Evolutionary conservation across 768 basidiomycete species (phyloP).

Genomic region (Gymnopilus dilepis): DNA sequence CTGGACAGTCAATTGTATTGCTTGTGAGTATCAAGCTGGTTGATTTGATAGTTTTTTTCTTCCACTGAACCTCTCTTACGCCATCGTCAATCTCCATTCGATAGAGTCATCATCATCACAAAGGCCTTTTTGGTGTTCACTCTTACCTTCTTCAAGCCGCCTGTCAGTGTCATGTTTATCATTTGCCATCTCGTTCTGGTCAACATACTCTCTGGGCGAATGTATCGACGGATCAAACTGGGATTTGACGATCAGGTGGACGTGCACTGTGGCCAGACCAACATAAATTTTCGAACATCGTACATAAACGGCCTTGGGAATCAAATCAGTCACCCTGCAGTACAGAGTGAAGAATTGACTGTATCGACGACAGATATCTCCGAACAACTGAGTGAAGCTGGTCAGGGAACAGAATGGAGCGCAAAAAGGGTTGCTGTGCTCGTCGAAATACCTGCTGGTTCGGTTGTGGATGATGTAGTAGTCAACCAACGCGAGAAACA

Average conservation of each 20-base stretch:
- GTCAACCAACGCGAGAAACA: no score
- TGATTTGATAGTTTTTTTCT: no score
- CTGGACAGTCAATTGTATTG: constrained; percentile 15
- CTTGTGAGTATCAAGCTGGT: constrained; percentile 9
- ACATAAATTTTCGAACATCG: neutral
- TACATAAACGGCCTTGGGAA: neutral
- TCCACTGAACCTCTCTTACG: neutral
- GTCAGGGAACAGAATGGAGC: no score
- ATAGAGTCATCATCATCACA: constrained; percentile 17
- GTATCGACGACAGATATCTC: no score
- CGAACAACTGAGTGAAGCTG: no score
- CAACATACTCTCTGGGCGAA: constrained; percentile 19
- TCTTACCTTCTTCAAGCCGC: constrained; percentile 1
- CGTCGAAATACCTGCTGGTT: no score
- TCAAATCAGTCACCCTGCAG: no score
- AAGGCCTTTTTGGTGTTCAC: constrained; percentile 14
- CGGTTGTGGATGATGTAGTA: no score
- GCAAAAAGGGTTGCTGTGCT: no score
- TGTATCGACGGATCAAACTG: constrained; percentile 18
- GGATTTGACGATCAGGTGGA: constrained; percentile 10
- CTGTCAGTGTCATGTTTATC: constrained; percentile 15
- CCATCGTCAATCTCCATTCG: neutral
- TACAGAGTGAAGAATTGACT: no score
- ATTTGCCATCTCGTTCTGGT: constrained; percentile 19
- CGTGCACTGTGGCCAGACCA: no score